These are phyloP conservation scores for Parmelia sp. DNA, from an alignment of 495 filamentous ascomycete species.

Conservation along the genomic window DNA sequence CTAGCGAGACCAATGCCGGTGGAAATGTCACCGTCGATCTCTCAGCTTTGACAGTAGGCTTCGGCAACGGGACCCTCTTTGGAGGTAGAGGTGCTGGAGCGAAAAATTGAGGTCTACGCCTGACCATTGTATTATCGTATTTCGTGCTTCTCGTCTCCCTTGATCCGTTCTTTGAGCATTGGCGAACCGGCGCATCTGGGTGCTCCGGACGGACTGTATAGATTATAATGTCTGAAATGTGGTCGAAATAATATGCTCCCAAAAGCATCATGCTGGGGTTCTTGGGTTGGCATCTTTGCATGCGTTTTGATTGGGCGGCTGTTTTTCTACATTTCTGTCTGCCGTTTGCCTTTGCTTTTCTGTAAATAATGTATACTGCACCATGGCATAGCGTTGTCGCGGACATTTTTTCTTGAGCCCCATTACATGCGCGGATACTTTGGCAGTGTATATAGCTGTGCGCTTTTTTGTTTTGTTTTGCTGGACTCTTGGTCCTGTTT, in stretches of 20 bases:
- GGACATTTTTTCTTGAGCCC: not conserved
- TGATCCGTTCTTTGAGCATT: not conserved
- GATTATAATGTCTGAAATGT: conserved; percentile 18
- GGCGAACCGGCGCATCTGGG: conserved; percentile 10
- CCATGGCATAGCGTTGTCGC: not conserved
- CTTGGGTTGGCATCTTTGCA: not conserved
- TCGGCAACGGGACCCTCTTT: conserved; percentile 37
- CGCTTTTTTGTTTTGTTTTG: too few relatives aligned
- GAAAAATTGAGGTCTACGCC: not conserved
- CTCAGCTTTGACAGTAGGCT: conserved; percentile 37
- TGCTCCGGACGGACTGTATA: not conserved
- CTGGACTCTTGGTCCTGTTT: too few relatives aligned
- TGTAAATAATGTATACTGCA: not conserved
- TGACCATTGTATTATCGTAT: not conserved
- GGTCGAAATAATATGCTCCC: conserved; percentile 3
- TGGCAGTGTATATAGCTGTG: not conserved
- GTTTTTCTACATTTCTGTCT: not conserved
- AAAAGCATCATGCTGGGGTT: conserved; percentile 1
- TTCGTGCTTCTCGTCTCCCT: not conserved
- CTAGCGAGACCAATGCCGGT: conserved; percentile 13
- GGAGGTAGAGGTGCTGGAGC: conserved; percentile 29
- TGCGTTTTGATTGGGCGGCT: not conserved
- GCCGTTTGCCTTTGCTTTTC: not conserved
- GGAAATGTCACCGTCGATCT: conserved; percentile 41
- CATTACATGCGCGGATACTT: not conserved